phyloP scores from a whole-genome alignment of 2,329 filamentous ascomycete genomes.

The Alternaria consortialis region DNA sequence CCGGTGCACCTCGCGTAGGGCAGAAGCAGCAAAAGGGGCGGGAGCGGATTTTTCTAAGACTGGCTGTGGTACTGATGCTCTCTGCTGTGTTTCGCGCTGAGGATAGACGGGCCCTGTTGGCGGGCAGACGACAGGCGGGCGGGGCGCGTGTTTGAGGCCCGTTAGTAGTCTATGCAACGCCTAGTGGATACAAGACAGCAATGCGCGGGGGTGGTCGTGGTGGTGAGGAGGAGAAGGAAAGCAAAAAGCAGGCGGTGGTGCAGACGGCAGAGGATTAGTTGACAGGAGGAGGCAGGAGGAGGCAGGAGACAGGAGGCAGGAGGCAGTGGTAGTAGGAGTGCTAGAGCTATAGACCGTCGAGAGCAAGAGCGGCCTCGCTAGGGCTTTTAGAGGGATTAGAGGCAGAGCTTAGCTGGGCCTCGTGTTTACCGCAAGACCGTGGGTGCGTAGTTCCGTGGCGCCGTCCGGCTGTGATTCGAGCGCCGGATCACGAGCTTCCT shows the following conservation, averaged over 20 bases:
- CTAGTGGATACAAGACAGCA: constrained; percentile 17
- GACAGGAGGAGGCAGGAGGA: too few relatives aligned
- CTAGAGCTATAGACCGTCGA: constrained; percentile 12
- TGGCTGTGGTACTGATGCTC: constrained; percentile 44
- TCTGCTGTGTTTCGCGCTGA: constrained; percentile 33
- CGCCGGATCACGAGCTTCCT: constrained; percentile 24
- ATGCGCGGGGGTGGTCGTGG: constrained; percentile 5
- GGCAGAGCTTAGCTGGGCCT: constrained; percentile 15
- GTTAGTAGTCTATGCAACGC: constrained; percentile 25
- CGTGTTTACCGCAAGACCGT: constrained; percentile 20
- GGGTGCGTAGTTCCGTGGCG: constrained; percentile 17
- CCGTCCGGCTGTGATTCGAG: constrained; percentile 26
- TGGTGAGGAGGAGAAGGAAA: constrained; percentile 4
- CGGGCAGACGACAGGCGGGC: constrained; percentile 22
- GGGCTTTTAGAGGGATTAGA: constrained; percentile 21
- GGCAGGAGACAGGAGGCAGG: constrained; percentile 1
- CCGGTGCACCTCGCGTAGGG: constrained; percentile 19
- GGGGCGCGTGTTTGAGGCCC: constrained; percentile 27
- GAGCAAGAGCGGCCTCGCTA: constrained; percentile 29
- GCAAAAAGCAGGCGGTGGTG: constrained; percentile 7
- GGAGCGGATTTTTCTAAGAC: constrained; percentile 31
- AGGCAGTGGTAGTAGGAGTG: constrained; percentile 11
- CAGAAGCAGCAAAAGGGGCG: constrained; percentile 26
- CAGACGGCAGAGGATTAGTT: background rate
- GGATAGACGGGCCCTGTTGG: constrained; percentile 26